These are phyloP conservation scores for Oryza nivara DNA, from an alignment of 176 grass and related monocot species.

Conservation along the genomic window DNA sequence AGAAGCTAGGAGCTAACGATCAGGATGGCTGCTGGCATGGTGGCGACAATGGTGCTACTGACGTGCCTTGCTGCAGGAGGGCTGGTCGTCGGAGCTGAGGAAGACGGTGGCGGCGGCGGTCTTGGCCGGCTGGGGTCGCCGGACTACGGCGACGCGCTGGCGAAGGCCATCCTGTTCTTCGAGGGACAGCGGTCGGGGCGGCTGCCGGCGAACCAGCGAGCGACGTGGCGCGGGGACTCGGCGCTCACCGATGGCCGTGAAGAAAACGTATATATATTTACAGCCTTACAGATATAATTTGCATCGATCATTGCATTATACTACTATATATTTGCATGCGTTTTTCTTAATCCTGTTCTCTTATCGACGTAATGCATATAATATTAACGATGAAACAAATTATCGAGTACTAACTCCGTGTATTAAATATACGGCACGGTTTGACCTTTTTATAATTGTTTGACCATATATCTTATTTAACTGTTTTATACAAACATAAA, in stretches of 20 bases:
- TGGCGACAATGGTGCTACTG: constrained; percentile 30
- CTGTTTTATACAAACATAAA: too few relatives aligned
- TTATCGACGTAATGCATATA: neutral
- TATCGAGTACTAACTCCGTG: too few relatives aligned
- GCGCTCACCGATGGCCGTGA: constrained; percentile 51
- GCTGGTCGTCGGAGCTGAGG: constrained; percentile 5
- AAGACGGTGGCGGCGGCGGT: neutral
- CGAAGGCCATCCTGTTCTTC: constrained; percentile 59
- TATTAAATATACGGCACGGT: too few relatives aligned
- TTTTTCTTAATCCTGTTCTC: neutral
- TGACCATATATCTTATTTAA: too few relatives aligned
- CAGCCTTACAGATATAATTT: too few relatives aligned
- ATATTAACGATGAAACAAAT: too few relatives aligned
- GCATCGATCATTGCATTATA: neutral
- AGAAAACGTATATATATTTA: constrained; percentile 43
- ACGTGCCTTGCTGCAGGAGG: constrained; percentile 16
- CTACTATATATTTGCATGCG: too few relatives aligned
- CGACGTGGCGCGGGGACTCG: constrained; percentile 51
- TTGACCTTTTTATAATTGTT: too few relatives aligned
- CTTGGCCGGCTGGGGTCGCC: constrained; percentile 25
- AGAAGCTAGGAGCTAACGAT: neutral
- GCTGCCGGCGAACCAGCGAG: constrained; percentile 52
- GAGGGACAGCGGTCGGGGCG: constrained; percentile 61
- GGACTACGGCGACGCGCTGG: constrained; percentile 46
- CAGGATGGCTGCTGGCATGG: neutral